A percentile compares a stretch with the other conserved stretches of the same genome.
Evolutionary conservation across 768 basidiomycete genomes (phyloP).

Genomic region (Phanerochaete sordida): DNA sequence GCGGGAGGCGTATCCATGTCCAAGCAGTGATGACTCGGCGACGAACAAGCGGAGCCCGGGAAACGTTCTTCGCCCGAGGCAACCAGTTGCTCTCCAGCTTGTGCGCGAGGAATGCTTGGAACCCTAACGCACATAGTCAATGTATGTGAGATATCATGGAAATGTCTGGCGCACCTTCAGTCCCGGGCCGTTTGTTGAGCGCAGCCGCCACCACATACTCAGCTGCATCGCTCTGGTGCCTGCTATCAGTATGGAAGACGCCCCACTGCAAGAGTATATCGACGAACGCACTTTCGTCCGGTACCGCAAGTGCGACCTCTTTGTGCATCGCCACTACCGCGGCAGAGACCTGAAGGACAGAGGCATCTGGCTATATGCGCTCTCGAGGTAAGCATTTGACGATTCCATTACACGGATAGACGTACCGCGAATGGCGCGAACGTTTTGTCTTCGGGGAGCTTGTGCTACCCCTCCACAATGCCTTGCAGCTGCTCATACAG

Average conservation of each 20-base stretch:
- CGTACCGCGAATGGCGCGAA: conserved; percentile 56
- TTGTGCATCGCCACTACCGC: conserved; percentile 60
- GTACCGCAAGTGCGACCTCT: conserved; percentile 53
- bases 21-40: conserved; percentile 53
- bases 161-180: conserved; percentile 53
- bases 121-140: conserved; percentile 44
- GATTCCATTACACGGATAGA: not conserved
- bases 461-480: conserved; percentile 56
- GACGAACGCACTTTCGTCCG: conserved; percentile 48
- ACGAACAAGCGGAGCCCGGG: conserved; percentile 36
- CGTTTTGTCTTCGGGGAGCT: conserved; percentile 32
- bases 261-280: conserved; percentile 58
- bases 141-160: no score
- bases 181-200: conserved; percentile 82
- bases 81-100: conserved; percentile 49
- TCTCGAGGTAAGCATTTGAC: conserved; percentile 39
- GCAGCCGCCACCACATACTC: conserved; percentile 59
- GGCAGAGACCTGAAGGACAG: conserved; percentile 62
- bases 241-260: conserved; percentile 41
- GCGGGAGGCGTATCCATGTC: conserved; percentile 30
- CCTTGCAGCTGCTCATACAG: conserved; percentile 47
- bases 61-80: conserved; percentile 36
- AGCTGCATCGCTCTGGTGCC: conserved; percentile 51
- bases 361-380: conserved; percentile 65
- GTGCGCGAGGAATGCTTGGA: conserved; percentile 40